phyloP scores from a whole-genome alignment of 2,329 filamentous ascomycete species.

The Arthroderma sp. region DNA sequence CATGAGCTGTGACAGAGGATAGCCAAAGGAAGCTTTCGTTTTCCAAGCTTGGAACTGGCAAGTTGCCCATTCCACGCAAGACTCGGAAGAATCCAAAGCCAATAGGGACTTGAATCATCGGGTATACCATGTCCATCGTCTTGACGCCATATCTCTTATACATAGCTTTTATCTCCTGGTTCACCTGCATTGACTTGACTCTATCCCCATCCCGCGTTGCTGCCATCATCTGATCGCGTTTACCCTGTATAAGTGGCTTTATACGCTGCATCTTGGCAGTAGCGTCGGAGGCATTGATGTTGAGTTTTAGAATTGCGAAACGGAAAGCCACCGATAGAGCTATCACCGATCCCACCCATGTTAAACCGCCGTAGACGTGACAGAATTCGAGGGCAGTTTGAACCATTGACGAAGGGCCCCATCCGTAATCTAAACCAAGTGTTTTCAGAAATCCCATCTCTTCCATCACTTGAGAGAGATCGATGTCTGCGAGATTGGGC shows the following conservation, averaged over 20 bases:
- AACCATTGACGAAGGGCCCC: constrained; percentile 59
- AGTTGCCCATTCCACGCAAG: constrained; percentile 55
- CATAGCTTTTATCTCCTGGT: constrained; percentile 38
- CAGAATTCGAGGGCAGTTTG: constrained; percentile 70
- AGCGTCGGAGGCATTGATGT: constrained; percentile 48
- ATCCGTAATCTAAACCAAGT: constrained; percentile 79
- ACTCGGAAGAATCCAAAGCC: constrained; percentile 72
- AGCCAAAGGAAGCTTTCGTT: constrained; percentile 66
- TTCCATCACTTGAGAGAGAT: constrained; percentile 50
- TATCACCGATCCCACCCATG: constrained; percentile 71
- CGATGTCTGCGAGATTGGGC: constrained; percentile 17
- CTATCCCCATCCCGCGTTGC: constrained; percentile 34
- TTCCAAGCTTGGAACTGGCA: constrained; percentile 72
- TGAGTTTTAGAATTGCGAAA: constrained; percentile 50
- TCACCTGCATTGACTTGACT: constrained; percentile 33
- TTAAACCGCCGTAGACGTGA: constrained; percentile 60
- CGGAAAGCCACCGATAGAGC: constrained; percentile 54
- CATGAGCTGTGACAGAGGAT: constrained; percentile 56
- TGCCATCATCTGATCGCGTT: constrained; percentile 42
- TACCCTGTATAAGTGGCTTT: constrained; percentile 42
- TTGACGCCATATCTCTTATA: constrained; percentile 44
- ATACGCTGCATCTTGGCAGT: constrained; percentile 50
- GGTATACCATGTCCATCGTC: constrained; percentile 38
- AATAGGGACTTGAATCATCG: constrained; percentile 54
- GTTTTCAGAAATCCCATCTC: constrained; percentile 69